These are phyloP conservation scores for Myxozyma udenii DNA, from an alignment of 805 yeast species.

Conservation along the genomic window DNA sequence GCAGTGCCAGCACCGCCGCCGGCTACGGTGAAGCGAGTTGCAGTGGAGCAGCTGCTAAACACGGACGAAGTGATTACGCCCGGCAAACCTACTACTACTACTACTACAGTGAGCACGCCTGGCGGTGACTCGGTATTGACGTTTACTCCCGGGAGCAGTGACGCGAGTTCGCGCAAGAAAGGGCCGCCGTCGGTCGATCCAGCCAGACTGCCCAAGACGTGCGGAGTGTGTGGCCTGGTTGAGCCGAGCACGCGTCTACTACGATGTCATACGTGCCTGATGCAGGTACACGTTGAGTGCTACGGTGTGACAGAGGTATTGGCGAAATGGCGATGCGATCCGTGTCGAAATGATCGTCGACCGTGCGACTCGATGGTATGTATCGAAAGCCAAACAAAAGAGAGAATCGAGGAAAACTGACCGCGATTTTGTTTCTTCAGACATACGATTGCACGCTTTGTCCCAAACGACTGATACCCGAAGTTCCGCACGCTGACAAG, in stretches of 20 bases:
- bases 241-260: constrained; percentile 45
- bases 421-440: constrained; percentile 32
- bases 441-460: constrained; percentile 68
- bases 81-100: too few relatives aligned
- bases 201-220: constrained; percentile 33
- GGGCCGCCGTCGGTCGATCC: constrained; percentile 3
- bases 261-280: constrained; percentile 62
- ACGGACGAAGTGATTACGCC: too few relatives aligned
- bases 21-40: too few relatives aligned
- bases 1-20: too few relatives aligned
- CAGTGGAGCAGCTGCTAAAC: too few relatives aligned
- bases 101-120: too few relatives aligned
- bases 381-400: too few relatives aligned
- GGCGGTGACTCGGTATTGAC: too few relatives aligned
- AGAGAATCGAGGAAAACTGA: too few relatives aligned
- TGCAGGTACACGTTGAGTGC: constrained; percentile 67
- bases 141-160: neutral
- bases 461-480: constrained; percentile 38
- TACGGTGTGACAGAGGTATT: constrained; percentile 48
- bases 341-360: constrained; percentile 66
- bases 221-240: constrained; percentile 56
- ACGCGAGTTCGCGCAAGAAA: constrained; percentile 1
- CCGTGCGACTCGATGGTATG: constrained; percentile 43
- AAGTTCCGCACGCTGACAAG: constrained; percentile 8
- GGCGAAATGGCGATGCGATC: constrained; percentile 71